A percentile compares a stretch with the other conserved stretches of the same genome.
These are phyloP conservation scores for Mycena crocata DNA, from an alignment of 768 basidiomycete species.

Conservation along the genomic window DNA sequence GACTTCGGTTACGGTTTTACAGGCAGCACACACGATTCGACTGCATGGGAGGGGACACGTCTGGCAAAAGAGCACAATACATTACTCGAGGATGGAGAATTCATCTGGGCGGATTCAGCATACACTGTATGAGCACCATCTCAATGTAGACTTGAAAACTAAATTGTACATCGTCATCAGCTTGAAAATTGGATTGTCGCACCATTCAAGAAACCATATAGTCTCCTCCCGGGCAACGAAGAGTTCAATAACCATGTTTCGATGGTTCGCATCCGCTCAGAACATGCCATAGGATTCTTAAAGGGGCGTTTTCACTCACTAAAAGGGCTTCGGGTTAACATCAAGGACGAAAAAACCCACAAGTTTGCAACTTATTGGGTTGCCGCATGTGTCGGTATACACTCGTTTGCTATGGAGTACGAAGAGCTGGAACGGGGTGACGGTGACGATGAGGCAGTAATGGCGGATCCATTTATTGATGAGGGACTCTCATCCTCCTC, in stretches of 20 bases:
- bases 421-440: slow-evolving; percentile 33
- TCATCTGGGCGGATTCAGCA: slow-evolving; percentile 54
- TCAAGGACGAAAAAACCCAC: slow-evolving; percentile 27
- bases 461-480: slow-evolving; percentile 9
- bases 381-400: slow-evolving; percentile 37
- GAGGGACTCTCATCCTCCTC: slow-evolving; percentile 11
- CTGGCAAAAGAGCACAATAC: slow-evolving; percentile 32
- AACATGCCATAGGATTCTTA: slow-evolving; percentile 13
- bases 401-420: slow-evolving; percentile 36
- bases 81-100: slow-evolving; percentile 42
- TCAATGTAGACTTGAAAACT: background rate
- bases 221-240: slow-evolving; percentile 3
- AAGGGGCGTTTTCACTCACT: slow-evolving; percentile 12
- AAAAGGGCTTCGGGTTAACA: slow-evolving; percentile 1
- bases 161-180: background rate
- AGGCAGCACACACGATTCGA: slow-evolving; percentile 51
- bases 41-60: slow-evolving; percentile 43
- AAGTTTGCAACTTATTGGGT: slow-evolving; percentile 41
- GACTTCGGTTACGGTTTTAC: too few species aligned
- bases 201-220: slow-evolving; percentile 1
- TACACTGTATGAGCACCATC: slow-evolving; percentile 38
- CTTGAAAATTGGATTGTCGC: slow-evolving; percentile 1
- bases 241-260: slow-evolving; percentile 10
- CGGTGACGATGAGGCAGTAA: slow-evolving; percentile 6
- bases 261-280: slow-evolving; percentile 11